Base-by-base conservation (phyloP, 2,329 filamentous ascomycete genomes). In the Mariannaea elegans region DNA sequence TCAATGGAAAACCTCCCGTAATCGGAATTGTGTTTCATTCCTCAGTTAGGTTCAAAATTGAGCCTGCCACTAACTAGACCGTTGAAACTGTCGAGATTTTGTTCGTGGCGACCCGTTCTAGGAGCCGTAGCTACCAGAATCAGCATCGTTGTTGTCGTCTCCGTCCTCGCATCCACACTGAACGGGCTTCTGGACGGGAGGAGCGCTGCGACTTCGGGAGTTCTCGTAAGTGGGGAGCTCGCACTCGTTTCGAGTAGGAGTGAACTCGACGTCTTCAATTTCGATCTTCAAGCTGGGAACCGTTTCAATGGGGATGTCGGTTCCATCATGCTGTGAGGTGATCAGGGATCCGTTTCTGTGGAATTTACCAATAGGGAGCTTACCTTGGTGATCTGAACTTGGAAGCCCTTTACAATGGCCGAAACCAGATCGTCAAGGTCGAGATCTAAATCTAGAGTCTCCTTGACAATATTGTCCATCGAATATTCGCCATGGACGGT, bases 391-490 rank as follows among this genome's bases (percentile, higher is more conserved):
- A 80, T 74, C 52, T 74, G 68, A 16, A 78, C 66, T 47, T 73
- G 62, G 8, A 79, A 59, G 4, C 68, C 65, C n/a, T 56, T 58
- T 24, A 67, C 59, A 53, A 76, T 66, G 7, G 61, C 61, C 24
- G 66, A 58, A 12, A 74, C 65, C 38, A 70, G 63, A 39, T 70
- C 65, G 18, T 70, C 62, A 2, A 63, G 59, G 7, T 56, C 45
- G 38, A 61, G 54, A 21, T 54, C 61, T 34, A 56, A 36, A n/a
- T 61, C 41, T 69, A 69, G 31, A 88, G 88, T 1, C 87, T 88
- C 3, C 70, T 90, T 88, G 75, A 93, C 90, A 9, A 90, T 90
- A 66, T 89, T 87, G 60, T 79, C 77, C 48, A 82, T 76, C 46
- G 81, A 76, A 34, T 77, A 70, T 21, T 67, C 69, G 23, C 74